Evolutionary conservation across 2,329 filamentous ascomycete genomes (phyloP).

Genomic region (Neofusicoccum laricinum): DNA sequence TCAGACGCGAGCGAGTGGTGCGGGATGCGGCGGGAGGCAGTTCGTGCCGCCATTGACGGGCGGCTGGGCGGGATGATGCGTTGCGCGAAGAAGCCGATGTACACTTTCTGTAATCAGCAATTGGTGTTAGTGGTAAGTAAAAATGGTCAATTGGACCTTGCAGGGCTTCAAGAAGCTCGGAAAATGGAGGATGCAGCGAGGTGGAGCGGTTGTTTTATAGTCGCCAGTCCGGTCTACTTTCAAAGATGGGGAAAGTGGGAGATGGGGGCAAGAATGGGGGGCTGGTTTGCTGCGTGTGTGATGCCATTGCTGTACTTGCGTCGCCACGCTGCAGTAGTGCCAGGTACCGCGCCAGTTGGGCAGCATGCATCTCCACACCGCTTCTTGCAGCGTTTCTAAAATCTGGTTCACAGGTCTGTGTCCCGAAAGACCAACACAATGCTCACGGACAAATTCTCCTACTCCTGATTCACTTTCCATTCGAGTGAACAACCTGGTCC

Average conservation of each 20-base stretch:
- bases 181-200: background rate
- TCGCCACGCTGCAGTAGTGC: constrained; percentile 9
- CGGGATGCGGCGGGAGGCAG: background rate
- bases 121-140: background rate
- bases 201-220: background rate
- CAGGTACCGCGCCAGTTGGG: background rate
- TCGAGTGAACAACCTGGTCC: too few species aligned
- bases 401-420: too few species aligned
- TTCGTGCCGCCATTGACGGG: background rate
- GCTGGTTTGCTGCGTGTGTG: background rate
- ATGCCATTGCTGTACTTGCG: background rate
- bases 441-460: too few species aligned
- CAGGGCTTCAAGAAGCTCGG: background rate
- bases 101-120: background rate
- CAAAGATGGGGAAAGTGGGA: background rate
- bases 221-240: background rate
- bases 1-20: background rate
- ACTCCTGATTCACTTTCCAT: too few species aligned
- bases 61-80: background rate
- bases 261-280: constrained; percentile 9
- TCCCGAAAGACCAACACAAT: too few species aligned
- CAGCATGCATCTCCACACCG: background rate
- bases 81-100: too few species aligned
- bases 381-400: background rate
- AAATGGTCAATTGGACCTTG: background rate